These are phyloP conservation scores for Pseudogymnoascus sp. DNA, from an alignment of 2,329 filamentous ascomycete genomes.

Conservation along the genomic window DNA sequence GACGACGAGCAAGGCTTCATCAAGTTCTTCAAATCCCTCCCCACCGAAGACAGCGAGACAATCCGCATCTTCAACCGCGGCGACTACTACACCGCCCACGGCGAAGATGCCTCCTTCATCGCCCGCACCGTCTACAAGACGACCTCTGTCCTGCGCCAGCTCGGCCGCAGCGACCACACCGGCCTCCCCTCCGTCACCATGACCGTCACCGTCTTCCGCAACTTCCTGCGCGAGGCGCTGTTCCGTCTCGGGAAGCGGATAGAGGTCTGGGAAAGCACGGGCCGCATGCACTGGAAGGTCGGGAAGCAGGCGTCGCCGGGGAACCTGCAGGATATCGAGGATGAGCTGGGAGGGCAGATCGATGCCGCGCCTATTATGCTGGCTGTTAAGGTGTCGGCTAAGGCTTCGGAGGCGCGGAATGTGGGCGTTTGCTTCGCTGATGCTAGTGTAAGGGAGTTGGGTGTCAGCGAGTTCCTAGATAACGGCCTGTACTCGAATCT, in stretches of 20 bases:
- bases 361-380: constrained; percentile 91
- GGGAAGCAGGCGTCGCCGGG: constrained; percentile 88
- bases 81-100: constrained; percentile 94
- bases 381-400: constrained; percentile 87
- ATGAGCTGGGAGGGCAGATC: constrained; percentile 79
- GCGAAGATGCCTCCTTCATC: constrained; percentile 75
- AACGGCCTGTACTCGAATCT: constrained; percentile 98
- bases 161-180: constrained; percentile 76
- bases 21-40: constrained; percentile 85
- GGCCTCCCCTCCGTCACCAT: constrained; percentile 89
- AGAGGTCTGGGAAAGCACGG: constrained; percentile 76
- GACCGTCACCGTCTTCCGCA: constrained; percentile 88
- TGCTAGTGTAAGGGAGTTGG: constrained; percentile 88
- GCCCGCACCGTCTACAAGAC: constrained; percentile 90
- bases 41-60: constrained; percentile 60
- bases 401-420: constrained; percentile 71
- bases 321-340: constrained; percentile 93
- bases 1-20: constrained; percentile 98
- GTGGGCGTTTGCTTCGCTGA: constrained; percentile 97
- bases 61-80: constrained; percentile 88
- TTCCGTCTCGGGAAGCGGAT: constrained; percentile 85
- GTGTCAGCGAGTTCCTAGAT: constrained; percentile 97
- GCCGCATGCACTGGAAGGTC: constrained; percentile 84
- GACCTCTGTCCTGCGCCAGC: constrained; percentile 83
- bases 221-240: constrained; percentile 88